phyloP scores from a whole-genome alignment of 495 filamentous ascomycete species.

The Tirmania nivea region DNA sequence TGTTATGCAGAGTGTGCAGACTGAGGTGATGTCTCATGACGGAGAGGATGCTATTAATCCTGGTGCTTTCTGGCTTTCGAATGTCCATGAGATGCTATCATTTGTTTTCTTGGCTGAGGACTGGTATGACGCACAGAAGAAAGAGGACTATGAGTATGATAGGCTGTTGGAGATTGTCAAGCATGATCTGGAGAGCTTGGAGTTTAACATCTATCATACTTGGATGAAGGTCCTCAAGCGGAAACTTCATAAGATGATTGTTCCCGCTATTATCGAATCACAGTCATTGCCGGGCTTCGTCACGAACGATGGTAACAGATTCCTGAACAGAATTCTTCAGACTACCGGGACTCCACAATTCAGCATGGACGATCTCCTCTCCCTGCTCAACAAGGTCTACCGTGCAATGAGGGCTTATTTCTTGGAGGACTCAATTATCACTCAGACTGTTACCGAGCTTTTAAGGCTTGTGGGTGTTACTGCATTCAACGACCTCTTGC shows the following conservation, averaged over 20 bases:
- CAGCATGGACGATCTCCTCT: conserved; percentile 98
- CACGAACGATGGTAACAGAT: conserved; percentile 91
- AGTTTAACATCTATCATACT: conserved; percentile 99
- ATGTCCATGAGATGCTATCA: conserved; percentile 98
- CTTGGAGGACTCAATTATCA: conserved; percentile 86
- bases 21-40: conserved; percentile 97
- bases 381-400: conserved; percentile 89
- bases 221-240: conserved; percentile 99
- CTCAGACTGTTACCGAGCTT: conserved; percentile 84
- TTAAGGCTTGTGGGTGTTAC: conserved; percentile 88
- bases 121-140: conserved; percentile 99
- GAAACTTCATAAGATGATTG: conserved; percentile 97
- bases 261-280: conserved; percentile 96
- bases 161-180: conserved; percentile 95
- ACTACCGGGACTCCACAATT: conserved; percentile 72
- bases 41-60: conserved; percentile 94
- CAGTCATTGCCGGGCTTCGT: conserved; percentile 96
- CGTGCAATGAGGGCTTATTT: conserved; percentile 97
- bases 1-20: conserved; percentile 98
- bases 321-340: conserved; percentile 88
- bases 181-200: conserved; percentile 90
- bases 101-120: conserved; percentile 98
- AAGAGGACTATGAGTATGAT: conserved; percentile 97
- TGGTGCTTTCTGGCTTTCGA: conserved; percentile 96
- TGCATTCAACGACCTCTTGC: conserved; percentile 94